phyloP scores from a whole-genome alignment of 2,329 filamentous ascomycete genomes.

The Endocalyx cinctus region DNA sequence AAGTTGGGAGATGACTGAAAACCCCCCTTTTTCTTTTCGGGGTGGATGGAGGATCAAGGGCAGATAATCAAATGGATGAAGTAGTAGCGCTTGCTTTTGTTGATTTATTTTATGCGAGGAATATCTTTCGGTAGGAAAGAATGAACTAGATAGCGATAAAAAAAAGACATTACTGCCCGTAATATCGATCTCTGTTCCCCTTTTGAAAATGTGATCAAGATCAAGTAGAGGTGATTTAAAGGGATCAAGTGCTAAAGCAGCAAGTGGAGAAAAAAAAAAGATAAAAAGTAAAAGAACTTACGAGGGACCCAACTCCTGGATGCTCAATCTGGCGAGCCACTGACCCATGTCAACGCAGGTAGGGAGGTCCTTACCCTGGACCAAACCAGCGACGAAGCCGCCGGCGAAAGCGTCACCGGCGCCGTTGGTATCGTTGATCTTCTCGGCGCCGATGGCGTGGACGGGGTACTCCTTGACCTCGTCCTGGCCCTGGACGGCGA shows the following conservation, averaged over 20 bases:
- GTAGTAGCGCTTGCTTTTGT: no score
- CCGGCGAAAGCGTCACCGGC: conserved; percentile 96
- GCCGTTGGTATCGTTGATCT: conserved; percentile 95
- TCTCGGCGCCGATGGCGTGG: conserved; percentile 66
- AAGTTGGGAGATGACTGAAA: conserved; percentile 7
- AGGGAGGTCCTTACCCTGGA: conserved; percentile 76
- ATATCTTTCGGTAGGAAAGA: no score
- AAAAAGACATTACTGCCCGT: no score
- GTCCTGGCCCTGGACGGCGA: conserved; percentile 69
- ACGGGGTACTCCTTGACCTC: conserved; percentile 75
- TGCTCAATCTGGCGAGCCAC: conserved; percentile 91
- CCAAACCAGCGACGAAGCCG: conserved; percentile 84
- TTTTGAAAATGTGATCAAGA: no score
- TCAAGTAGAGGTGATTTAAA: no score
- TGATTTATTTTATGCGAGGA: no score
- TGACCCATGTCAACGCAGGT: conserved; percentile 85
- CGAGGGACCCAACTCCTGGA: conserved; percentile 93
- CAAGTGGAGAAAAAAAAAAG: conserved; percentile 1
- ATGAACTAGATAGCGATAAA: no score
- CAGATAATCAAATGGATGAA: no score
- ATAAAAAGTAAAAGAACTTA: conserved; percentile 49
- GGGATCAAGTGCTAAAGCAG: neutral
- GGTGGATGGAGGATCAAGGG: no score
- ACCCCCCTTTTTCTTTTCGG: no score
- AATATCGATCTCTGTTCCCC: no score